Conservation (phyloP, 495 filamentous ascomycete genomes). For the Podospora didyma region DNA sequence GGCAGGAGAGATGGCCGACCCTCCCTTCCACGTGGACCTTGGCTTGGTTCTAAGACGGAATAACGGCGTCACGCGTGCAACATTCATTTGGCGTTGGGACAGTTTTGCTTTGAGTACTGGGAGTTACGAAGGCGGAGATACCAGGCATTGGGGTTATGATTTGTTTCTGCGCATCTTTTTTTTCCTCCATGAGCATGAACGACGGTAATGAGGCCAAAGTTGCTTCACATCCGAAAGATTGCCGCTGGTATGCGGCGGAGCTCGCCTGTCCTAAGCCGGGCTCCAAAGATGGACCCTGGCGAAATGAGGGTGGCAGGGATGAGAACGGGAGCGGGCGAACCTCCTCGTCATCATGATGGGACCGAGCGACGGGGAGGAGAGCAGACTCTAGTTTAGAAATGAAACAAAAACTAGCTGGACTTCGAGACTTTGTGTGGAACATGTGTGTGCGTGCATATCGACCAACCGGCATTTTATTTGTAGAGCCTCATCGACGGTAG, state of each 20-base stretch:
- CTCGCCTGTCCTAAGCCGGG: too few species aligned
- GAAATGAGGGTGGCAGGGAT: too few species aligned
- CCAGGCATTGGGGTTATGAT: not conserved
- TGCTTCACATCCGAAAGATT: too few species aligned
- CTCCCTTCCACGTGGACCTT: slow-evolving; percentile 90
- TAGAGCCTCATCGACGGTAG: not conserved
- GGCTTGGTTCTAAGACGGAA: slow-evolving; percentile 72
- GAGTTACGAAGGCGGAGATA: not conserved
- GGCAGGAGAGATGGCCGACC: slow-evolving; percentile 94
- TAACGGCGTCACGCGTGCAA: not conserved
- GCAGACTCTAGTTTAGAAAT: not conserved
- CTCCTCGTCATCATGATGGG: not conserved
- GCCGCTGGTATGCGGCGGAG: too few species aligned
- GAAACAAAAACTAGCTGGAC: not conserved
- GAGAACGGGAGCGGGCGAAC: not conserved
- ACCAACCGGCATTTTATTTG: not conserved
- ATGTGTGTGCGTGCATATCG: not conserved
- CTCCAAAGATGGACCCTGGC: too few species aligned
- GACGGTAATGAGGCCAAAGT: not conserved
- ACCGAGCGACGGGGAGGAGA: too few species aligned
- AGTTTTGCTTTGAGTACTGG: not conserved
- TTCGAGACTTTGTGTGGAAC: not conserved
- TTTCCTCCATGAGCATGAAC: not conserved
- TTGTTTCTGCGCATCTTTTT: not conserved
- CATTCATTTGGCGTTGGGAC: not conserved